phyloP scores from a whole-genome alignment of 2,329 filamentous ascomycete genomes.

The Hypoxylon sp. region DNA sequence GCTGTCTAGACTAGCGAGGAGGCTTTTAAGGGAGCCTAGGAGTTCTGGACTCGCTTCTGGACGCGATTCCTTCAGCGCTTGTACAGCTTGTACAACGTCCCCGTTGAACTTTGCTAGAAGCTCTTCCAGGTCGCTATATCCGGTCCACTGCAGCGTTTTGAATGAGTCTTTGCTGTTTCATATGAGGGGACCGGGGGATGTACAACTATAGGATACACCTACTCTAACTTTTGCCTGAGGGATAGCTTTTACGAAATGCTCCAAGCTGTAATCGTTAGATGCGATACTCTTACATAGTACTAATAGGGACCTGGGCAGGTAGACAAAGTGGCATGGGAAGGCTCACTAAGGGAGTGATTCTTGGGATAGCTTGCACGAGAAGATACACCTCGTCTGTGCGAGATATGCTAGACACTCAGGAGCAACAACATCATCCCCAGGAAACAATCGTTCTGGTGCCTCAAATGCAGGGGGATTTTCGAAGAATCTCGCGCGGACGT shows the following conservation, averaged over 20 bases:
- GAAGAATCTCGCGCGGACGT: slow-evolving; percentile 52
- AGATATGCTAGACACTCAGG: slow-evolving; percentile 50
- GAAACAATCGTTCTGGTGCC: slow-evolving; percentile 48
- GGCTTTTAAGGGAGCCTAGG: slow-evolving; percentile 33
- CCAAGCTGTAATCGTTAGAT: slow-evolving; percentile 44
- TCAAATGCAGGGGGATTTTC: slow-evolving; percentile 47
- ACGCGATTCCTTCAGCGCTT: slow-evolving; percentile 56
- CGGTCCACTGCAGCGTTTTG: slow-evolving; percentile 39
- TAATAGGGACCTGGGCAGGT: too few relatives aligned
- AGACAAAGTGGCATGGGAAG: neutral
- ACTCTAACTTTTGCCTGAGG: slow-evolving; percentile 30
- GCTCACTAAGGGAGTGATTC: slow-evolving; percentile 52
- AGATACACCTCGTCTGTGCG: slow-evolving; percentile 55
- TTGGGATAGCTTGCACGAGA: slow-evolving; percentile 55
- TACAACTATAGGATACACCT: neutral
- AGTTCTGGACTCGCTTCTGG: slow-evolving; percentile 44
- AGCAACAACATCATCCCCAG: slow-evolving; percentile 45
- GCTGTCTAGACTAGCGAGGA: slow-evolving; percentile 44
- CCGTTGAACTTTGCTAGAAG: slow-evolving; percentile 52
- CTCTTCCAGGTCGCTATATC: slow-evolving; percentile 43
- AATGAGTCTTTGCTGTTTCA: slow-evolving; percentile 5
- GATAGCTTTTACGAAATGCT: slow-evolving; percentile 48
- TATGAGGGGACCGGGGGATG: neutral
- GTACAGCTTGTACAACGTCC: slow-evolving; percentile 57
- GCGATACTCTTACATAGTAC: neutral